Percentiles rank a stretch among this genome's conserved stretches.
phyloP scores from a whole-genome alignment of 1,284 basidiomycete genomes.

The Tilletia setariae region DNA sequence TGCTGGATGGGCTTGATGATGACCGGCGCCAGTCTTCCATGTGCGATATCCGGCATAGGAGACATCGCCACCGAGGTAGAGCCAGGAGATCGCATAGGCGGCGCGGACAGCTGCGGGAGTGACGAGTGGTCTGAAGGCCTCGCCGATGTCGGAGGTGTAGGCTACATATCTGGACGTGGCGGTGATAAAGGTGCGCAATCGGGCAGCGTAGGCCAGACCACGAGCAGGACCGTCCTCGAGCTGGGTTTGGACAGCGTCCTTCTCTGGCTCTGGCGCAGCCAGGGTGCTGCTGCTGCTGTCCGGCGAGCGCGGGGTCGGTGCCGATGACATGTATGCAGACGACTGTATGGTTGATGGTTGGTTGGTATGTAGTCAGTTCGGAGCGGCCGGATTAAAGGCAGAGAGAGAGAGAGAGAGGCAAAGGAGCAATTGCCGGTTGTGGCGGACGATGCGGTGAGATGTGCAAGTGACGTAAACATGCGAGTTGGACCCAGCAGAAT shows the following conservation, averaged over 20 bases:
- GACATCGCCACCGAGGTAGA: conserved; percentile 71
- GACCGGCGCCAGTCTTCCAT: not conserved
- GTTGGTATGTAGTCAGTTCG: too few species aligned
- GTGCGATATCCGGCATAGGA: conserved; percentile 74
- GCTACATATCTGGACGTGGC: conserved; percentile 40
- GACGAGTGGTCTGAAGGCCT: conserved; percentile 85
- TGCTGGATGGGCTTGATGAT: conserved; percentile 15
- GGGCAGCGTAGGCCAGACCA: conserved; percentile 43
- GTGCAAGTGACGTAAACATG: too few species aligned
- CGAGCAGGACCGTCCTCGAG: conserved; percentile 38
- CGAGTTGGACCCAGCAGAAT: too few species aligned
- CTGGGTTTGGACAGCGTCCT: conserved; percentile 19
- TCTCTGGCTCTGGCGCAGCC: too few species aligned
- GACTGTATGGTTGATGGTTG: too few species aligned
- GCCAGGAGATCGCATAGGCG: conserved; percentile 82
- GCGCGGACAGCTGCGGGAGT: conserved; percentile 72
- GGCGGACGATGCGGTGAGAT: too few species aligned
- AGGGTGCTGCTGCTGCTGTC: too few species aligned
- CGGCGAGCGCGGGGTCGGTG: not conserved
- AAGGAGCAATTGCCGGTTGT: too few species aligned
- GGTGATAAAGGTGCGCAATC: conserved; percentile 40
- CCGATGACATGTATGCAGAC: not conserved
- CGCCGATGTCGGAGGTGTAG: conserved; percentile 82
- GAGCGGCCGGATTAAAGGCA: too few species aligned
- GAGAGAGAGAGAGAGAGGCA: too few species aligned